phyloP scores from a whole-genome alignment of 2,329 filamentous ascomycete species.

The Periconia digitata region DNA sequence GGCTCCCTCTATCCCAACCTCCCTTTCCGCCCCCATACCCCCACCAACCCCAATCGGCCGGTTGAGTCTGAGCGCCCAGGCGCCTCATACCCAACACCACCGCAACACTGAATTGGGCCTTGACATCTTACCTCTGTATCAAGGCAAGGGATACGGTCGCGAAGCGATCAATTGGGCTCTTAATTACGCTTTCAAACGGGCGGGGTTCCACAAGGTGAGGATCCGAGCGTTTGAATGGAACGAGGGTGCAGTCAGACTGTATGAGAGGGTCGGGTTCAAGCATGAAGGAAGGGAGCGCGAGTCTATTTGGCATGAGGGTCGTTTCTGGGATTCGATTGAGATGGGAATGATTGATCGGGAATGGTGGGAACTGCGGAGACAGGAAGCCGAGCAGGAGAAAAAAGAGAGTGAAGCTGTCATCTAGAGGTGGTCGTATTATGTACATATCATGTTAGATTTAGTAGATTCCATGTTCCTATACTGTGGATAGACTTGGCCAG shows the following conservation, averaged over 20 bases:
- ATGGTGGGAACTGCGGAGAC: constrained; percentile 20
- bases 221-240: constrained; percentile 49
- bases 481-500: too few relatives aligned
- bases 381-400: not conserved
- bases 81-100: constrained; percentile 37
- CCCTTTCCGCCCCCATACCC: not conserved
- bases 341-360: constrained; percentile 33
- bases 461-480: too few relatives aligned
- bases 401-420: not conserved
- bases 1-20: not conserved
- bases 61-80: constrained; percentile 11
- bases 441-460: too few relatives aligned
- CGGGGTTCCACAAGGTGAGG: constrained; percentile 48
- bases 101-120: constrained; percentile 47
- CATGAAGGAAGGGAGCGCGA: constrained; percentile 49
- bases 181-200: constrained; percentile 51
- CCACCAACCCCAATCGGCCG: constrained; percentile 16
- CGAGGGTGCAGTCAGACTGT: constrained; percentile 46
- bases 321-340: constrained; percentile 38
- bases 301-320: constrained; percentile 47
- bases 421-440: too few relatives aligned
- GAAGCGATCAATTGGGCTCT: constrained; percentile 53
- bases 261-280: constrained; percentile 50
- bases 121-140: constrained; percentile 37
- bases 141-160: constrained; percentile 48